phyloP scores from a whole-genome alignment of 768 basidiomycete species.

The Coprinopsis cinerea region DNA sequence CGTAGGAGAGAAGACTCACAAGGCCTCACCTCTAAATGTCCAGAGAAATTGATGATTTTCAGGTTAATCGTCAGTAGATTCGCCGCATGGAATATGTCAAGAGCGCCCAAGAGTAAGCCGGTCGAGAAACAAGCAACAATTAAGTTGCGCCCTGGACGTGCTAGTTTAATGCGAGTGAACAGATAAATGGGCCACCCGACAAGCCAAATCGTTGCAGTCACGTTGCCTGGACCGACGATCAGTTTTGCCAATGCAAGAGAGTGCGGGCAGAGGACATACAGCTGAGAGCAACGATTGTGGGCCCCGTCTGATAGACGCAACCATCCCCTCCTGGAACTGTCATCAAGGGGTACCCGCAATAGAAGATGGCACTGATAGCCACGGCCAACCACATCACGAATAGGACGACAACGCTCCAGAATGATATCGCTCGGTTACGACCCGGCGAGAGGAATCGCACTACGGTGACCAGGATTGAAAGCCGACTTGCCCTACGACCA shows the following conservation, averaged over 20 bases:
- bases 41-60: neutral
- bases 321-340: neutral
- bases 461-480: slow-evolving; percentile 1
- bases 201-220: neutral
- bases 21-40: slow-evolving; percentile 2
- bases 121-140: neutral
- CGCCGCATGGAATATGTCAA: neutral
- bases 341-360: neutral
- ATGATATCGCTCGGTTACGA: neutral
- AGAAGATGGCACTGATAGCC: neutral
- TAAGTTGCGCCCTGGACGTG: neutral
- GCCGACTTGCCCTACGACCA: neutral
- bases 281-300: neutral
- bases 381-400: neutral
- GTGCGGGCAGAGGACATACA: neutral
- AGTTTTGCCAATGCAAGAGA: neutral
- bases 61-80: neutral
- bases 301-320: neutral
- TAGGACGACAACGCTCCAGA: neutral
- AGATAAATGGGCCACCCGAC: slow-evolving; percentile 3
- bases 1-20: neutral
- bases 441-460: neutral
- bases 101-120: neutral
- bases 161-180: neutral
- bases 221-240: neutral